Evolutionary conservation across 225 moss, liverwort and hornwort species (phyloP).

Genomic region (Pseudisothecium myosuroides): DNA sequence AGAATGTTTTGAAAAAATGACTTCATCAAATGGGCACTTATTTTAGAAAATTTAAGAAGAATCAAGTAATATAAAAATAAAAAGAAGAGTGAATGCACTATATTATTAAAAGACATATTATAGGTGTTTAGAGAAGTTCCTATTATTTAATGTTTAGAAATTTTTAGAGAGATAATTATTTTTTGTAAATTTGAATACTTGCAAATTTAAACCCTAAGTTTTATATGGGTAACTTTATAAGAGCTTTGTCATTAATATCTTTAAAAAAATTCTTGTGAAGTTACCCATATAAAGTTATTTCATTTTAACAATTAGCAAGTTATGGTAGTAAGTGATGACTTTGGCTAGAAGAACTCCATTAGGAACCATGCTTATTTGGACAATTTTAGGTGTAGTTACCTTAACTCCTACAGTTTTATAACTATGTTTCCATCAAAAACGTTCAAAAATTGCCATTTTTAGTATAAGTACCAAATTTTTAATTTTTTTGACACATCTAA

Average conservation of each 20-base stretch:
- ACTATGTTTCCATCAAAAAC: too few relatives aligned
- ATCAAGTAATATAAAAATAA: neutral
- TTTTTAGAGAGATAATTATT: neutral
- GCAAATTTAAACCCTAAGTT: too few relatives aligned
- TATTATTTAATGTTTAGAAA: neutral
- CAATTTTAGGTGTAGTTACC: neutral
- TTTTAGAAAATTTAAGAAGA: neutral
- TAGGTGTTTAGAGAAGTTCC: neutral
- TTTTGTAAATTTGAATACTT: neutral
- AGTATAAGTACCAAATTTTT: too few relatives aligned
- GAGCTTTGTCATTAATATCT: neutral
- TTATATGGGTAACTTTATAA: too few relatives aligned
- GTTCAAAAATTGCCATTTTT: too few relatives aligned
- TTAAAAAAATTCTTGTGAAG: neutral
- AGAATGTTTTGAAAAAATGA: neutral
- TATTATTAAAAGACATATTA: too few relatives aligned
- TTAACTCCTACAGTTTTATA: too few relatives aligned
- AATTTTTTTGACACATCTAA: too few relatives aligned
- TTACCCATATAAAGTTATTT: neutral
- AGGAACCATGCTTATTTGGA: neutral
- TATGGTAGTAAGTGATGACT: accelerated
- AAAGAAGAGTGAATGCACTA: too few relatives aligned
- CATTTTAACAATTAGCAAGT: neutral
- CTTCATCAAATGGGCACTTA: neutral
- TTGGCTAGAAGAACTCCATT: accelerated